Conservation (phyloP, 1,139 yeast species). For the Blastobotrys malaysiensis region DNA sequence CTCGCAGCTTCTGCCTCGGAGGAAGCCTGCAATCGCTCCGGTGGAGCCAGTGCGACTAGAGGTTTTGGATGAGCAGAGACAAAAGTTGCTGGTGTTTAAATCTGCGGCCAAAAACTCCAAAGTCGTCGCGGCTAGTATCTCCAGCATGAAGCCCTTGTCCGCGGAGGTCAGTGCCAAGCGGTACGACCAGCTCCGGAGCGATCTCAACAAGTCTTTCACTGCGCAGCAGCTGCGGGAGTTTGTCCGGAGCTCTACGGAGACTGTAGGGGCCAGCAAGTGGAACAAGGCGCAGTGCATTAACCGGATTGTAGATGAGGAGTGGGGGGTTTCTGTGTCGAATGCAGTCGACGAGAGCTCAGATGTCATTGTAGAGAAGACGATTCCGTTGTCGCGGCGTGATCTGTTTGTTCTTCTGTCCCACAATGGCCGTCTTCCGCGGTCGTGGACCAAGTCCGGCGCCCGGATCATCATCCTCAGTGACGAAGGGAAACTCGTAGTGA, state of each 20-base stretch:
- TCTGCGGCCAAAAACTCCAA: slow-evolving; percentile 27
- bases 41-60: slow-evolving; percentile 16
- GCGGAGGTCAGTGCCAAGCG: slow-evolving; percentile 28
- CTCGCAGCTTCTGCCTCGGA: slow-evolving; percentile 24
- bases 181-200: slow-evolving; percentile 29
- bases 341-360: slow-evolving; percentile 35
- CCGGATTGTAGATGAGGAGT: slow-evolving; percentile 36
- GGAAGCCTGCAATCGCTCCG: slow-evolving; percentile 12
- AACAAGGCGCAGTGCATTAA: slow-evolving; percentile 7
- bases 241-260: slow-evolving; percentile 6
- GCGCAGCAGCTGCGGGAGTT: slow-evolving; percentile 32
- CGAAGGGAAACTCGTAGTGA: slow-evolving; percentile 34
- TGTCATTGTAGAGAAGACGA: slow-evolving; percentile 36
- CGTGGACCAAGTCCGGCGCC: slow-evolving; percentile 54
- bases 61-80: slow-evolving; percentile 26
- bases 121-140: slow-evolving; percentile 29
- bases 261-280: neutral
- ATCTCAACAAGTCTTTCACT: slow-evolving; percentile 31
- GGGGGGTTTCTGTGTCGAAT: slow-evolving; percentile 38
- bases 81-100: slow-evolving; percentile 33
- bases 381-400: slow-evolving; percentile 41
- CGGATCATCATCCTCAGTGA: slow-evolving; percentile 41
- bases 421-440: slow-evolving; percentile 44
- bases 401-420: slow-evolving; percentile 46
- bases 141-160: slow-evolving; percentile 31